Evolutionary conservation across 2,329 filamentous ascomycete species (phyloP), one percentile per base, ranked within the genome.

Genomic region (Stromatinia cepivora): DNA sequence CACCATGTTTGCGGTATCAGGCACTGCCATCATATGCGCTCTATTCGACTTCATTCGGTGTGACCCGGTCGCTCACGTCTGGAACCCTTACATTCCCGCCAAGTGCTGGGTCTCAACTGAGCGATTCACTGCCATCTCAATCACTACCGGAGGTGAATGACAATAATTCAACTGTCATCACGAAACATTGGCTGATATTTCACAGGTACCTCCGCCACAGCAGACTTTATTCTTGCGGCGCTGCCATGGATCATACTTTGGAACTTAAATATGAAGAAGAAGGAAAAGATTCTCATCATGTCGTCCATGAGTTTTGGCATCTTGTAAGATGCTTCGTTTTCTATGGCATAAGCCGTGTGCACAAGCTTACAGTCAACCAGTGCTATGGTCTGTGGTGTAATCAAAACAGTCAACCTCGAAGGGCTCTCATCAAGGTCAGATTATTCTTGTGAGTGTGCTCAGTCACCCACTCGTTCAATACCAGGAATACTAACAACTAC

Each of bases 181-280:
- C 22, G 8, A 10, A 39, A 20, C 6, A 39, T 50, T 25, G 8
- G 31, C 45, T 50, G 11, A 63, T 50, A n/a, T 48, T 22, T 36
- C 5, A 11, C 4, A 63, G 45, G 13, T 13, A 50, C 22, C 45
- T 63, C 45, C 13, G 45, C 59, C 9, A 45, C 11, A 25, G 45
- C 63, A 34, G 80, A 82, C 46, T 77, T 81, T n/a, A 73, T 80
- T 25, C 75, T 81, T 2, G 79, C 80, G 1, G 61, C 77, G 3
- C 71, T 81, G 31, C 80, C 81, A 1, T 82, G 80, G 80, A 70
- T 76, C 9, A 78, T 81, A 68, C 76, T 81, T 28, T 75, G 75
- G 71, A 73, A 77, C 15, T 69, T 81, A 10, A 76, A 80, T 20
- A 81, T 81, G 75, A 77, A 74, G 34, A 76, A 73, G 45, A 79